Evolutionary conservation across 1,139 yeast species (phyloP), one percentile per base, ranked within the genome.

Genomic region (Eremothecium coryli): DNA sequence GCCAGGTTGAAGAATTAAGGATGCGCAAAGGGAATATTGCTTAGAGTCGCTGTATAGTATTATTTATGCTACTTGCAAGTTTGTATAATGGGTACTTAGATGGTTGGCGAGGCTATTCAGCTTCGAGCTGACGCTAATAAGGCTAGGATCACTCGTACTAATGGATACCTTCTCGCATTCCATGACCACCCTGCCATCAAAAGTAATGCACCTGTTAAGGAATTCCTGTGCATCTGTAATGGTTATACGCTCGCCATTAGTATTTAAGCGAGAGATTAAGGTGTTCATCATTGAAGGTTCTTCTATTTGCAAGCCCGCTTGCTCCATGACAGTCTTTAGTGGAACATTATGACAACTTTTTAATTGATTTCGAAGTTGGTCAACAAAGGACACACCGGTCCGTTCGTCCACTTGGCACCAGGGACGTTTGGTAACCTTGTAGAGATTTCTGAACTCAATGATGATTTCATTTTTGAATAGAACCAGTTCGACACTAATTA

Each of bases 91-190:
- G 38, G 56, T 60, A 20, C 61, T 50, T 10, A 62, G 51, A 16
- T 56, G 41, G 34, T 47, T 54, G 29, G 60, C 64, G 24, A 62
- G 39, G 1, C 61, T 60, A 29, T 49, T 53, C 28, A 68, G 45
- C 42, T 68, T 68, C 5, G 71, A 57, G 14, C 61, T 51, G 4
- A 67, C 61, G 21, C 68, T 61, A 14, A 68, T 58, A 29, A 68
- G 42, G 31, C 59, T 58, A 5, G 73, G 73, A 38, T 69, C 73
- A 40, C 66, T 70, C 20, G 68, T 59, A 20, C 63, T 61, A 11
- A 63, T 60, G 5, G 60, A 48, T 4, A 64, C 42, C 33, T 62
- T 60, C 33, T 65, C 71, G 32, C 54, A 47, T 38, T 65, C 70
- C 28, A 64, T 52, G 3, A 66, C 68, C 4, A 63, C 63, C 26